These are phyloP conservation scores for Metschnikowia continentalis DNA, from an alignment of 805 yeast genomes.

Conservation along the genomic window DNA sequence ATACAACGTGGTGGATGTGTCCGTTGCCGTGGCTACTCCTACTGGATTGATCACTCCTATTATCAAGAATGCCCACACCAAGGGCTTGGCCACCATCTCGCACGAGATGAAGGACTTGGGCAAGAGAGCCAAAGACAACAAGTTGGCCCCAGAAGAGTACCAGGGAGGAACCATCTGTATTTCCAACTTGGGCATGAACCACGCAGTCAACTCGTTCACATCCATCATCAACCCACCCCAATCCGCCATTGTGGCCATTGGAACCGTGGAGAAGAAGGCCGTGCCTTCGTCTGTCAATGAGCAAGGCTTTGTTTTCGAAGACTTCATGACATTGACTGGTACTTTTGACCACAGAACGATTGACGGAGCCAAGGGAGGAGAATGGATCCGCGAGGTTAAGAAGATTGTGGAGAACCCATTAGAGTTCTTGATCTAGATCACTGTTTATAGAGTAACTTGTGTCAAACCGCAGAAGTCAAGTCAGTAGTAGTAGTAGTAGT, in stretches of 20 bases:
- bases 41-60: slow-evolving; percentile 96
- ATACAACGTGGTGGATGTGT: slow-evolving; percentile 87
- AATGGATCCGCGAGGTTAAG: slow-evolving; percentile 91
- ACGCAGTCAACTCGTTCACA: slow-evolving; percentile 87
- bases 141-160: slow-evolving; percentile 92
- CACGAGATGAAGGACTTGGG: slow-evolving; percentile 85
- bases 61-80: slow-evolving; percentile 79
- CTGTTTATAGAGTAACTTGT: background rate
- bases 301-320: slow-evolving; percentile 89
- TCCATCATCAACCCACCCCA: slow-evolving; percentile 99
- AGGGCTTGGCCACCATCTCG: slow-evolving; percentile 83
- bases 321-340: slow-evolving; percentile 87
- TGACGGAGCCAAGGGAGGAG: slow-evolving; percentile 98
- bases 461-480: no score
- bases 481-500: no score
- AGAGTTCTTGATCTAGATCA: slow-evolving; percentile 60
- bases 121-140: slow-evolving; percentile 91
- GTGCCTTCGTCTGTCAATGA: slow-evolving; percentile 89
- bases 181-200: slow-evolving; percentile 98
- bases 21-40: slow-evolving; percentile 98
- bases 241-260: slow-evolving; percentile 88
- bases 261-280: slow-evolving; percentile 88
- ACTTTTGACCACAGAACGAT: slow-evolving; percentile 97
- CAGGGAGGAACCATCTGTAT: slow-evolving; percentile 99
- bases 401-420: slow-evolving; percentile 91